These are phyloP conservation scores for Collybiopsis luxurians DNA, from an alignment of 768 basidiomycete genomes.

Conservation along the genomic window DNA sequence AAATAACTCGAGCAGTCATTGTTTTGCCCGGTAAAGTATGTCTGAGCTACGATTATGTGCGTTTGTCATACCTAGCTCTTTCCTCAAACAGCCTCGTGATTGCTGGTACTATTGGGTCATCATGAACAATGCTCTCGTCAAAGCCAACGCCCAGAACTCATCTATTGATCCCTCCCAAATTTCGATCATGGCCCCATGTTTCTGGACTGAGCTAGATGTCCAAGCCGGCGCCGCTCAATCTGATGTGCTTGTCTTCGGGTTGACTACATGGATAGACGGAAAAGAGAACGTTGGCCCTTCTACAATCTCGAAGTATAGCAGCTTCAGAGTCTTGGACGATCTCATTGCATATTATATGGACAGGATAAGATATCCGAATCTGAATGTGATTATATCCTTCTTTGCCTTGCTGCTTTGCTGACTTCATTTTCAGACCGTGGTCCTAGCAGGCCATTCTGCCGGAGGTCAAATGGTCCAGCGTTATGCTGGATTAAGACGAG, in stretches of 20 bases:
- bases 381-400: not conserved
- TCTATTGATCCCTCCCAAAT: constrained; percentile 1
- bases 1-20: constrained; percentile 10
- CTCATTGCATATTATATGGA: constrained; percentile 10
- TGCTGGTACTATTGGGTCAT: constrained; percentile 11
- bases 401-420: not conserved
- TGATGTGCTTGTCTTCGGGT: not conserved
- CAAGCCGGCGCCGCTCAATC: constrained; percentile 1
- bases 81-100: constrained; percentile 5
- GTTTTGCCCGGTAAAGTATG: constrained; percentile 7
- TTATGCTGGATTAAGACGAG: constrained; percentile 3
- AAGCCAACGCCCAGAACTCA: constrained; percentile 1
- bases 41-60: not conserved
- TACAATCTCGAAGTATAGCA: not conserved
- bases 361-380: not conserved
- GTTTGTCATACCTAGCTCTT: no score
- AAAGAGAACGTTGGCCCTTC: constrained; percentile 5
- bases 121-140: constrained; percentile 7
- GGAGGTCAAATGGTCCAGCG: constrained; percentile 10
- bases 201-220: constrained; percentile 5
- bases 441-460: constrained; percentile 10
- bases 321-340: constrained; percentile 6
- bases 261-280: constrained; percentile 8
- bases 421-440: not conserved
- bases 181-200: constrained; percentile 11